A percentile compares a stretch with the other conserved stretches of the same genome.
Conservation (phyloP, 805 yeast species). For the Cyberlindnera mycetangii region DNA sequence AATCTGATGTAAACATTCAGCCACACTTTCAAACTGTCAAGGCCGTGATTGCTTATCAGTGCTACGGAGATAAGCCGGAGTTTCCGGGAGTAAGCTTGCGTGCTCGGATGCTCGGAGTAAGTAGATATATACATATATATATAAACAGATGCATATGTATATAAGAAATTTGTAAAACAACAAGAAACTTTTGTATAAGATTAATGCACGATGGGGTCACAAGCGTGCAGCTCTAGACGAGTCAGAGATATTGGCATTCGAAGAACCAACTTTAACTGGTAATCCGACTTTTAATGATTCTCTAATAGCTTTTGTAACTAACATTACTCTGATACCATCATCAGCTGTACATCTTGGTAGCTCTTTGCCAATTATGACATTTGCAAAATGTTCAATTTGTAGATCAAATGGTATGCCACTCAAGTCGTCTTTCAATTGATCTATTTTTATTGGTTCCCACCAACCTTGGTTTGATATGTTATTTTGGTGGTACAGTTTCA, state of each 20-base stretch:
- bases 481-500: constrained; percentile 16
- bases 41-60: too few species aligned
- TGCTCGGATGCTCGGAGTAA: too few species aligned
- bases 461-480: constrained; percentile 15
- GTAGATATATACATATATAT: too few species aligned
- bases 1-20: too few species aligned
- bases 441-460: constrained; percentile 16
- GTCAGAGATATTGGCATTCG: too few species aligned
- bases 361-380: constrained; percentile 12
- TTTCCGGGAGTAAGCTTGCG: too few species aligned
- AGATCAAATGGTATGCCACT: constrained; percentile 17
- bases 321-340: constrained; percentile 20
- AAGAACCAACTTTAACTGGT: constrained; percentile 11
- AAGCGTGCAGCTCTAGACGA: constrained; percentile 9
- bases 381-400: constrained; percentile 19
- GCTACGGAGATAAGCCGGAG: too few species aligned
- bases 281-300: constrained; percentile 13
- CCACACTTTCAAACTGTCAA: too few species aligned
- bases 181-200: too few species aligned
- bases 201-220: too few species aligned
- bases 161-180: too few species aligned
- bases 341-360: constrained; percentile 14
- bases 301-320: constrained; percentile 17
- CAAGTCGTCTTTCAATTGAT: constrained; percentile 3
- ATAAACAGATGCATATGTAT: too few species aligned